Evolutionary conservation across 306 rosid genomes (phyloP).

Genomic region (Sechiopsis laciniata): DNA sequence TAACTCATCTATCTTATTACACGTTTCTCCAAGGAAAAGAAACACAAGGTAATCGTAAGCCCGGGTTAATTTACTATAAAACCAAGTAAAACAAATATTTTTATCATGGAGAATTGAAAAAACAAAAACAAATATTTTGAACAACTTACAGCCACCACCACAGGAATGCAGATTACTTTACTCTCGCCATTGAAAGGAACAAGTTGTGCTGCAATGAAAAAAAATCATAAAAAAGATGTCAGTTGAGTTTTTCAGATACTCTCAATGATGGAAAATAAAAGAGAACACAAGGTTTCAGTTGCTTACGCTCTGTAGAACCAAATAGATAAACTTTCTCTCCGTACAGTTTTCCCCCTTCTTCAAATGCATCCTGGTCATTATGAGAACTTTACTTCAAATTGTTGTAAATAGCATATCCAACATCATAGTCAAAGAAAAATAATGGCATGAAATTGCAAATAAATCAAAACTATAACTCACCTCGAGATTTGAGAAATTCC

Average conservation of each 20-base stretch:
- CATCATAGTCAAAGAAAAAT: not conserved
- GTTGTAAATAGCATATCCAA: not conserved
- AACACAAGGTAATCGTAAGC: not conserved
- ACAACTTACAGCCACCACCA: conserved; percentile 68
- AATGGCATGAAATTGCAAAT: not conserved
- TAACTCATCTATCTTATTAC: no score
- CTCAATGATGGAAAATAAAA: not conserved
- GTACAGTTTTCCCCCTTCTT: conserved; percentile 55
- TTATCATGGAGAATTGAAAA: no score
- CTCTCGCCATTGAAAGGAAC: conserved; percentile 53
- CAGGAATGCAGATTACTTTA: conserved; percentile 70
- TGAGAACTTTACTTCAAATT: conserved; percentile 11
- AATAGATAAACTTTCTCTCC: conserved; percentile 71
- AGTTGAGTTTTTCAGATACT: not conserved
- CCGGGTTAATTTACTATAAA: not conserved
- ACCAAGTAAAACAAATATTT: not conserved
- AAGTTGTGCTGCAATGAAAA: conserved; percentile 58
- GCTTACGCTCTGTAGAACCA: conserved; percentile 69
- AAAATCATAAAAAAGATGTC: conserved; percentile 4
- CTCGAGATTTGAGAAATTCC: conserved; percentile 45
- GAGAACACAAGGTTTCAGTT: conserved; percentile 23
- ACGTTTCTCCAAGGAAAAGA: conserved; percentile 4
- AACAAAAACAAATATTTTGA: no score
- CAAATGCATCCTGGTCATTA: conserved; percentile 55
- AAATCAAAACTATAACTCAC: conserved; percentile 12